phyloP scores from a whole-genome alignment of 2,329 filamentous ascomycete genomes.

The Trichoderma polysporum region DNA sequence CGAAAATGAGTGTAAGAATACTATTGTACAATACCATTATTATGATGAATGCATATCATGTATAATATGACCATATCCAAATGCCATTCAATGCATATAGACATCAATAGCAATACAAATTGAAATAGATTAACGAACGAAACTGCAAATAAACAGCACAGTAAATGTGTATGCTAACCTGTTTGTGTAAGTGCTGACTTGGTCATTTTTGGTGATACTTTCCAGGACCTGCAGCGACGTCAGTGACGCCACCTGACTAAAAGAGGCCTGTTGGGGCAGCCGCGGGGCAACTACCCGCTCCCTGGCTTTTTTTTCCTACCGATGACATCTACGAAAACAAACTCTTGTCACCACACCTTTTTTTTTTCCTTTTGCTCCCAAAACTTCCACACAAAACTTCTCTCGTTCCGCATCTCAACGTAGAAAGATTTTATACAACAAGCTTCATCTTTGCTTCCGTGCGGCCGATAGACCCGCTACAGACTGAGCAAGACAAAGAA shows the following conservation, averaged over 20 bases:
- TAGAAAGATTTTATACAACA: neutral
- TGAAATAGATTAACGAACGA: neutral
- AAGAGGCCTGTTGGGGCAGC: neutral
- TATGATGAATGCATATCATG: constrained; percentile 4
- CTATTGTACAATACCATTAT: constrained; percentile 4
- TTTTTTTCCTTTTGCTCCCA: neutral
- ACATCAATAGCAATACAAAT: neutral
- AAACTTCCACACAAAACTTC: neutral
- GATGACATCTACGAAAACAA: constrained; percentile 12
- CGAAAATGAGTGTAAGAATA: neutral
- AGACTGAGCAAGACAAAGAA: neutral
- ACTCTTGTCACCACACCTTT: neutral
- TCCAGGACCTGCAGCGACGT: neutral
- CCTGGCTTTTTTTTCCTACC: constrained; percentile 2
- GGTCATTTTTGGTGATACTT: neutral
- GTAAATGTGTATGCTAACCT: neutral
- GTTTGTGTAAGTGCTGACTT: too few relatives aligned
- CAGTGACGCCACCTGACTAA: constrained; percentile 18
- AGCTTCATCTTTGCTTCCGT: neutral
- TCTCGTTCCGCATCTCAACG: neutral
- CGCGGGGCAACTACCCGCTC: constrained; percentile 16
- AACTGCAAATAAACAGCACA: neutral
- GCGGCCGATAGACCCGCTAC: neutral
- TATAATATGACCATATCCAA: neutral
- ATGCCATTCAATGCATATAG: neutral